Conservation (phyloP, 495 filamentous ascomycete genomes). For the Aspergillus ellipticus region DNA sequence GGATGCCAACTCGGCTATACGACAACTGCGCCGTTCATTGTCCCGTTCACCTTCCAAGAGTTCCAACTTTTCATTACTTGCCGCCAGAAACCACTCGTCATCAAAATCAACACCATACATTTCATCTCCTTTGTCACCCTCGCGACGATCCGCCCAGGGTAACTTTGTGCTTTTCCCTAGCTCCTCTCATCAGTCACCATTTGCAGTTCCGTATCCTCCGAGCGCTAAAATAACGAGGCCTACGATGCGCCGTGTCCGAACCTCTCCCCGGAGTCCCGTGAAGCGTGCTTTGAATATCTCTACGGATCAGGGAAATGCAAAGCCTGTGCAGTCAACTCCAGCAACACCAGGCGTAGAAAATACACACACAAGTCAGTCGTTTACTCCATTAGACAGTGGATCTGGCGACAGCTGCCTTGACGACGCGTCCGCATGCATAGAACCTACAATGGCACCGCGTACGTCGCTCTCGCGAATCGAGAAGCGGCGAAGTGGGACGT, state of each 20-base stretch:
- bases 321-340: constrained; percentile 37
- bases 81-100: constrained; percentile 53
- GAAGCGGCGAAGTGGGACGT: constrained; percentile 46
- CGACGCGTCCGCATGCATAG: constrained; percentile 42
- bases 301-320: constrained; percentile 65
- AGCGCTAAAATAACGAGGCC: constrained; percentile 48
- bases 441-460: constrained; percentile 45
- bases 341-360: constrained; percentile 55
- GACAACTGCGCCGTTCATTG: constrained; percentile 76
- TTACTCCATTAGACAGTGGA: constrained; percentile 37
- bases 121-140: constrained; percentile 50
- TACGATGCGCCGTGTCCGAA: constrained; percentile 51
- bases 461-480: constrained; percentile 43
- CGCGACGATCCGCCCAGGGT: constrained; percentile 39
- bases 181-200: constrained; percentile 46
- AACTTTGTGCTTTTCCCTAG: constrained; percentile 49
- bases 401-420: constrained; percentile 38
- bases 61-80: constrained; percentile 60
- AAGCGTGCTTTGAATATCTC: constrained; percentile 70
- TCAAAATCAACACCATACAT: constrained; percentile 44
- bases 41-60: constrained; percentile 83
- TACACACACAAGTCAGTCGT: constrained; percentile 28
- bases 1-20: constrained; percentile 70
- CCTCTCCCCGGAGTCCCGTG: constrained; percentile 69
- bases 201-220: constrained; percentile 50